Percentiles rank a stretch among this genome's conserved stretches.
Conservation (phyloP, 2,329 filamentous ascomycete genomes). For the Macroventuria anomochaeta region DNA sequence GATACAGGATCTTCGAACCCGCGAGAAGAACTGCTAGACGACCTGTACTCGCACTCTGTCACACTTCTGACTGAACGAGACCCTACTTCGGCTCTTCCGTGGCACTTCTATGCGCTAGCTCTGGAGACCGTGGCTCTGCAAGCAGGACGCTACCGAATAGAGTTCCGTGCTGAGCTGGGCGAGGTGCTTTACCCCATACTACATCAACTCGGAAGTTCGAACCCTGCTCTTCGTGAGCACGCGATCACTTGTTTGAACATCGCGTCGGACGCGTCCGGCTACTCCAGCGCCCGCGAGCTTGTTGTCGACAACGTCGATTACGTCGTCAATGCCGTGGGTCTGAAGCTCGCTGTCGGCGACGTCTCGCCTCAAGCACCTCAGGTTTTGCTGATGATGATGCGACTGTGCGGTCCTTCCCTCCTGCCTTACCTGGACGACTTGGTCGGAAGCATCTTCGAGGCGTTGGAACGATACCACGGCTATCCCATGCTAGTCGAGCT, state of each 20-base stretch:
- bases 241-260: conserved; percentile 83
- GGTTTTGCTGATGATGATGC: conserved; percentile 93
- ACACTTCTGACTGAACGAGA: conserved; percentile 60
- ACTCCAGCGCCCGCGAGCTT: conserved; percentile 74
- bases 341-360: conserved; percentile 90
- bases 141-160: conserved; percentile 68
- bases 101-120: conserved; percentile 78
- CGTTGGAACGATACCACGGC: conserved; percentile 93
- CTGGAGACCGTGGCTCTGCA: conserved; percentile 81
- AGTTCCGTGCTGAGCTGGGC: conserved; percentile 84
- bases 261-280: conserved; percentile 77
- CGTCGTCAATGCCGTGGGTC: conserved; percentile 87
- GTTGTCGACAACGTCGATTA: conserved; percentile 95
- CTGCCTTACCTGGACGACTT: conserved; percentile 92
- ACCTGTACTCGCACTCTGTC: conserved; percentile 74
- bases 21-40: conserved; percentile 55
- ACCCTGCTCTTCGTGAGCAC: conserved; percentile 73
- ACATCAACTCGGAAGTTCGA: conserved; percentile 79
- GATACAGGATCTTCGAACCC: conserved; percentile 53
- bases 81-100: conserved; percentile 59
- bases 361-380: conserved; percentile 90
- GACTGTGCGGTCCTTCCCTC: conserved; percentile 78
- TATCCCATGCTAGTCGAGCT: conserved; percentile 86
- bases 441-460: conserved; percentile 87
- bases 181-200: conserved; percentile 92